Percentiles rank a stretch among this genome's conserved stretches.
Conservation (phyloP, 129 eudicot genomes). For the Helianthus annuus region DNA sequence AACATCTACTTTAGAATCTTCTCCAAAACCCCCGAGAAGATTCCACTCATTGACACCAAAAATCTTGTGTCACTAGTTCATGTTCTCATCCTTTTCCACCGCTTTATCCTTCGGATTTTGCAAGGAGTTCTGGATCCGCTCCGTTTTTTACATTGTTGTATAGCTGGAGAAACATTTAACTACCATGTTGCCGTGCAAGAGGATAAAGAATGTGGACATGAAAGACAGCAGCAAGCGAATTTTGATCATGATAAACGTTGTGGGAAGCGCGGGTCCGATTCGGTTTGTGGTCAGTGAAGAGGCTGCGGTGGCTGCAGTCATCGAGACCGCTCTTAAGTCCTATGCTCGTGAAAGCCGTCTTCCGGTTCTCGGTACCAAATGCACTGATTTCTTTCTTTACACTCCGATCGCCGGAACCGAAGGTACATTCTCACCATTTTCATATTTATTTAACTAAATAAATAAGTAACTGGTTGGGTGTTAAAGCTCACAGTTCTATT, state of each 20-base stretch:
- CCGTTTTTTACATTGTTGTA: background rate
- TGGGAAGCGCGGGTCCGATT: slow-evolving; percentile 38
- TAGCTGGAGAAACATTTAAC: background rate
- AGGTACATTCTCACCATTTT: slow-evolving; percentile 39
- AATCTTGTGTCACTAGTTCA: background rate
- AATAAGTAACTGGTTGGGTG: too few relatives aligned
- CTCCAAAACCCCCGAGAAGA: background rate
- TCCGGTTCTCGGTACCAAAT: slow-evolving; percentile 49
- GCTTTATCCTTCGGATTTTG: background rate
- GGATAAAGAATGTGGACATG: background rate
- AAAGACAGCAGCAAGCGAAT: slow-evolving; percentile 18
- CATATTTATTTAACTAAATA: too few relatives aligned
- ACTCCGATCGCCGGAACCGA: slow-evolving; percentile 62
- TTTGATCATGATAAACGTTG: slow-evolving; percentile 24
- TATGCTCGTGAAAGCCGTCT: slow-evolving; percentile 41
- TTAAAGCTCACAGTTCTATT: too few relatives aligned
- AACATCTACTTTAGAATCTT: background rate
- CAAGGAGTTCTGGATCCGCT: slow-evolving; percentile 22
- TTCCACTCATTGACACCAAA: too few relatives aligned
- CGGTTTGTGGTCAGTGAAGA: slow-evolving; percentile 34
- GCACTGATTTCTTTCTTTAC: slow-evolving; percentile 61
- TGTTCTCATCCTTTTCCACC: slow-evolving; percentile 12
- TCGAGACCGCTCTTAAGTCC: slow-evolving; percentile 29
- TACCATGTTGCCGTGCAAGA: slow-evolving; percentile 19
- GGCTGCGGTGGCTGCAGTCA: slow-evolving; percentile 23